phyloP scores from a whole-genome alignment of 148 eudicot genomes.

The Vaccinium darrowii region DNA sequence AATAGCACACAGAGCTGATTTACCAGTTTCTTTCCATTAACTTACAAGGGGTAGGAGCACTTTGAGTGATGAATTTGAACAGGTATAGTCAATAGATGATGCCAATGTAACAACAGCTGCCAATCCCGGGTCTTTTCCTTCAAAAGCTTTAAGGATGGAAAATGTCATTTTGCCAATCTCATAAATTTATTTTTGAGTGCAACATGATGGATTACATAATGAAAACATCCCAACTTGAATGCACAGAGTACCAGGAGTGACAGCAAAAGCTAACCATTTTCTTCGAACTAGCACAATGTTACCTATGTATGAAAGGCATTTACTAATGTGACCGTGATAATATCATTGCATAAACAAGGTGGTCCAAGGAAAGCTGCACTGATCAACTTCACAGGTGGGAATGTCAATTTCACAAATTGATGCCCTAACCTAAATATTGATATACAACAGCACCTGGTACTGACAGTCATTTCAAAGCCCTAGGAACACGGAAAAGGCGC shows the following conservation, averaged over 20 bases:
- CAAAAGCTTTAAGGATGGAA: constrained; percentile 44
- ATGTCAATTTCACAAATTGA: background rate
- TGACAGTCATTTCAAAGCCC: background rate
- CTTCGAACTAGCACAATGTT: background rate
- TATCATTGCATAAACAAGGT: background rate
- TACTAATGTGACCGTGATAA: background rate
- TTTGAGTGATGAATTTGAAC: constrained; percentile 91
- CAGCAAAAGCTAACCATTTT: background rate
- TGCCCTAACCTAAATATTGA: background rate
- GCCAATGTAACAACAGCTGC: constrained; percentile 88
- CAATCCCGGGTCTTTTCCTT: constrained; percentile 74
- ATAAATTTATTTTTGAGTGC: background rate
- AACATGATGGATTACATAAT: background rate
- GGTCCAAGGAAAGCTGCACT: background rate
- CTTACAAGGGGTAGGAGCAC: constrained; percentile 92
- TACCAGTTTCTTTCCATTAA: constrained; percentile 5
- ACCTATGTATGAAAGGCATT: background rate
- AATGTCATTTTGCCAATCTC: background rate
- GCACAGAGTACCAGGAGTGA: background rate
- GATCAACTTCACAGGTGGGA: background rate
- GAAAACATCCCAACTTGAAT: background rate
- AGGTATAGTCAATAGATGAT: constrained; percentile 86
- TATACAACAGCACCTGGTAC: background rate
- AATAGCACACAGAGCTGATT: background rate
- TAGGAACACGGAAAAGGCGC: background rate